Percentiles rank a stretch among this genome's conserved stretches.
phyloP scores from a whole-genome alignment of 2,329 filamentous ascomycete genomes.

The Fusarium lateritium region DNA sequence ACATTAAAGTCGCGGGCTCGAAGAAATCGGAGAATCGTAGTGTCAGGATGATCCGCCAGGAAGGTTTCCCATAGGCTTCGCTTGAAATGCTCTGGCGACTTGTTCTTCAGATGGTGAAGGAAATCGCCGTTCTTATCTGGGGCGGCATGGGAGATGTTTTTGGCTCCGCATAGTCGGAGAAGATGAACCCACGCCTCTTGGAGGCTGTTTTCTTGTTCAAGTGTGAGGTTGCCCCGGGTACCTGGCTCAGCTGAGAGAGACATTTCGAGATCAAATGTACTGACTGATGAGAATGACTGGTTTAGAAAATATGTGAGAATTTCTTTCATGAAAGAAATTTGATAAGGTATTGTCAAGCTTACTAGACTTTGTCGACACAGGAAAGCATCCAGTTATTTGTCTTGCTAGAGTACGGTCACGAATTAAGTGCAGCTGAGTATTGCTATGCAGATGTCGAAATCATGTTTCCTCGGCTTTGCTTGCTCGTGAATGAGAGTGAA shows the following conservation, averaged over 20 bases:
- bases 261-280: slow-evolving; percentile 31
- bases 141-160: neutral
- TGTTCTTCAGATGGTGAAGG: slow-evolving; percentile 12
- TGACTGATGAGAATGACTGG: slow-evolving; percentile 13
- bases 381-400: slow-evolving; percentile 14
- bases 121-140: slow-evolving; percentile 21
- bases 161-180: slow-evolving; percentile 28
- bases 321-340: slow-evolving; percentile 6
- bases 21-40: slow-evolving; percentile 57
- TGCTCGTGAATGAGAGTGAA: neutral
- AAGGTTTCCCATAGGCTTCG: slow-evolving; percentile 31
- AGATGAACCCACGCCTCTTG: slow-evolving; percentile 42
- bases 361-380: neutral
- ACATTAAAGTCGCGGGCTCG: slow-evolving; percentile 60
- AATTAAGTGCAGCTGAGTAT: neutral
- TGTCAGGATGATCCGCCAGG: slow-evolving; percentile 55
- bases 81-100: slow-evolving; percentile 32
- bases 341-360: neutral
- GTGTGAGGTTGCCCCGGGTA: slow-evolving; percentile 36
- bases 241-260: slow-evolving; percentile 27
- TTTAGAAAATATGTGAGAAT: neutral
- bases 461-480: slow-evolving; percentile 1
- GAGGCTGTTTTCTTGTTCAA: slow-evolving; percentile 30
- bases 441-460: neutral
- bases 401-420: neutral